phyloP scores from a whole-genome alignment of 805 yeast genomes.

The Saccharomycopsis sp. region DNA sequence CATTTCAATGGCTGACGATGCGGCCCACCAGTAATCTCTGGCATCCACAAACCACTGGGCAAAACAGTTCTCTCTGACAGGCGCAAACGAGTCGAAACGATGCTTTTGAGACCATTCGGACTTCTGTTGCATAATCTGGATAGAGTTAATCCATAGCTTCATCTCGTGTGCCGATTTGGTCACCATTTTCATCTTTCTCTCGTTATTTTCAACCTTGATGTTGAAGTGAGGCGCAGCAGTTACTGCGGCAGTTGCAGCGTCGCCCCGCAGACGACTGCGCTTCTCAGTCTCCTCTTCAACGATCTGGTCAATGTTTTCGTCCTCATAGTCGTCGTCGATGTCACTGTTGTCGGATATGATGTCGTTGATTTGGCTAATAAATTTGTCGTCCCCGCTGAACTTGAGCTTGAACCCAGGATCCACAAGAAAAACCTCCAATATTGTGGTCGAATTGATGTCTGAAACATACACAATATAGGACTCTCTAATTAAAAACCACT shows the following conservation, averaged over 20 bases:
- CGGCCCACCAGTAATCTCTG: slow-evolving; percentile 95
- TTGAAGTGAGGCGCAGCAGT: slow-evolving; percentile 40
- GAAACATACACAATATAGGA: slow-evolving; percentile 83
- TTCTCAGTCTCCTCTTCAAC: slow-evolving; percentile 4
- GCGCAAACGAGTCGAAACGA: slow-evolving; percentile 88
- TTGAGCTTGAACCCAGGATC: slow-evolving; percentile 64
- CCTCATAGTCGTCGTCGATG: slow-evolving; percentile 25
- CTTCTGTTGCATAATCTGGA: slow-evolving; percentile 57
- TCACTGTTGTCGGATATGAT: slow-evolving; percentile 19
- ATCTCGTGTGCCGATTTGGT: slow-evolving; percentile 61
- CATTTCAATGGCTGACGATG: slow-evolving; percentile 84
- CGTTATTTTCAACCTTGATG: slow-evolving; percentile 62
- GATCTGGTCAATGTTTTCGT: slow-evolving; percentile 31
- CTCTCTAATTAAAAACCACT: slow-evolving; percentile 86
- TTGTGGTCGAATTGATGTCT: slow-evolving; percentile 78
- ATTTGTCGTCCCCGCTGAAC: slow-evolving; percentile 37
- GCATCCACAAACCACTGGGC: slow-evolving; percentile 98
- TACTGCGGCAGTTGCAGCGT: slow-evolving; percentile 18
- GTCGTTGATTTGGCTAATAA: slow-evolving; percentile 14
- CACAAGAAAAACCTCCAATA: slow-evolving; percentile 86
- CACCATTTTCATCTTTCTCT: slow-evolving; percentile 67
- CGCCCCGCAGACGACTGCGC: not conserved
- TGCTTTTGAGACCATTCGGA: slow-evolving; percentile 69
- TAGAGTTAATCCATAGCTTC: slow-evolving; percentile 68
- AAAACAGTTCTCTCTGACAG: slow-evolving; percentile 73